phyloP scores from a whole-genome alignment of 495 filamentous ascomycete species.

The Pyronema omphalodes region DNA sequence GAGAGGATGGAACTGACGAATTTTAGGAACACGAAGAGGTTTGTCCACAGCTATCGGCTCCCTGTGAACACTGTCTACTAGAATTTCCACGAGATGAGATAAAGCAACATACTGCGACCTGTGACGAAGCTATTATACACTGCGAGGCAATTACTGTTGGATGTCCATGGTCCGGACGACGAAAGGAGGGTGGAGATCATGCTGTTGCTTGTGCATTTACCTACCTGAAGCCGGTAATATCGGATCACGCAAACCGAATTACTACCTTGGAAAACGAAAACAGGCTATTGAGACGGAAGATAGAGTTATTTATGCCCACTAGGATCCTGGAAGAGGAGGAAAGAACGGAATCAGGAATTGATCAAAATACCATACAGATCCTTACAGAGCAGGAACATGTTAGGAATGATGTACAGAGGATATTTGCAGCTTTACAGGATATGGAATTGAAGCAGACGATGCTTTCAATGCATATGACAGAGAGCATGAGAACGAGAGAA shows the following conservation, averaged over 20 bases:
- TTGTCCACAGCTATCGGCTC: slow-evolving; percentile 33
- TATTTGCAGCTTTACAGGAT: slow-evolving; percentile 32
- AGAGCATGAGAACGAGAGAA: slow-evolving; percentile 46
- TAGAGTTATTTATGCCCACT: slow-evolving; percentile 33
- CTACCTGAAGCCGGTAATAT: slow-evolving; percentile 39
- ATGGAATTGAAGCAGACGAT: slow-evolving; percentile 48
- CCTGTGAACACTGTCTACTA: slow-evolving; percentile 36
- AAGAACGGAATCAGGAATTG: slow-evolving; percentile 15
- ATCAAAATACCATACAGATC: slow-evolving; percentile 38
- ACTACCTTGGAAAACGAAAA: slow-evolving; percentile 39
- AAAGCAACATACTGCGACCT: slow-evolving; percentile 33
- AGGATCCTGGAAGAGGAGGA: slow-evolving; percentile 1
- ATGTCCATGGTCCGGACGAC: slow-evolving; percentile 35
- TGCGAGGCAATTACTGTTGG: slow-evolving; percentile 40
- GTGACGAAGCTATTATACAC: slow-evolving; percentile 34
- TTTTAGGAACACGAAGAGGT: slow-evolving; percentile 22
- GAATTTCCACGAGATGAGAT: slow-evolving; percentile 33
- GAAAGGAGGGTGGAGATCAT: slow-evolving; percentile 34
- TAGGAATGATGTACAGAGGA: slow-evolving; percentile 41
- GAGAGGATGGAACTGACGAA: not conserved
- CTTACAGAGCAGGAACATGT: slow-evolving; percentile 51
- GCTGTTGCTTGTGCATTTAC: slow-evolving; percentile 38
- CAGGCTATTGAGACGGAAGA: slow-evolving; percentile 37
- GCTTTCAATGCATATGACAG: slow-evolving; percentile 41
- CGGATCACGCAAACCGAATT: slow-evolving; percentile 37